These are phyloP conservation scores for Exophiala sp. DNA, from an alignment of 2,329 filamentous ascomycete species.

Conservation along the genomic window DNA sequence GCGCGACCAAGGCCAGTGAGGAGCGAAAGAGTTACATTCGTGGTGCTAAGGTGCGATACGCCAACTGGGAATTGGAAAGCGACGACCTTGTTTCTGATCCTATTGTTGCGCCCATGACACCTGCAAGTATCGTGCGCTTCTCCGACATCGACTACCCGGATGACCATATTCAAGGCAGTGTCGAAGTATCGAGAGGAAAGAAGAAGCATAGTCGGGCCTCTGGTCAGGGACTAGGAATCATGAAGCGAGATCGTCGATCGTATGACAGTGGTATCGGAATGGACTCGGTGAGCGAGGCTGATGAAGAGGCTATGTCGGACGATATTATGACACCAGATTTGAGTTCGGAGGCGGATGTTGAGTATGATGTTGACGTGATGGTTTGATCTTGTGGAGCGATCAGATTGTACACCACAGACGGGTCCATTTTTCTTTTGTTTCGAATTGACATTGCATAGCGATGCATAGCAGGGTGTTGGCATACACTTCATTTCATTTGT, in stretches of 20 bases:
- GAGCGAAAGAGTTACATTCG: constrained; percentile 29
- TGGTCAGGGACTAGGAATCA: constrained; percentile 8
- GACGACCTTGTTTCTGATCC: constrained; percentile 34
- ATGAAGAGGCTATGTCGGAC: constrained; percentile 29
- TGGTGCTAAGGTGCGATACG: constrained; percentile 35
- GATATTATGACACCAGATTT: constrained; percentile 27
- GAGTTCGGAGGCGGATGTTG: constrained; percentile 21
- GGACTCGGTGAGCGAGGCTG: constrained; percentile 32
- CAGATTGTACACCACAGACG: background rate
- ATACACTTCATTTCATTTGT: background rate
- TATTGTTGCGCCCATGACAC: constrained; percentile 40
- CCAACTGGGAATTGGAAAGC: constrained; percentile 40
- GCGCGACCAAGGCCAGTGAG: constrained; percentile 28
- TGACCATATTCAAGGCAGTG: constrained; percentile 21
- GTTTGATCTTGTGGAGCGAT: background rate
- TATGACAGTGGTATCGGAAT: constrained; percentile 42
- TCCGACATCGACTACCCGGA: constrained; percentile 24
- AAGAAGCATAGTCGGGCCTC: constrained; percentile 9
- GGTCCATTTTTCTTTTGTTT: background rate
- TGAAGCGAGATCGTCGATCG: constrained; percentile 16
- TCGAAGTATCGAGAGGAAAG: constrained; percentile 24
- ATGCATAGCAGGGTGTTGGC: background rate
- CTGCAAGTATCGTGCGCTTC: constrained; percentile 40
- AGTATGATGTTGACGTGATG: constrained; percentile 6
- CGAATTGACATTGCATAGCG: background rate